Base-by-base conservation (phyloP, 768 basidiomycete species). In the Daedaleopsis nitida region DNA sequence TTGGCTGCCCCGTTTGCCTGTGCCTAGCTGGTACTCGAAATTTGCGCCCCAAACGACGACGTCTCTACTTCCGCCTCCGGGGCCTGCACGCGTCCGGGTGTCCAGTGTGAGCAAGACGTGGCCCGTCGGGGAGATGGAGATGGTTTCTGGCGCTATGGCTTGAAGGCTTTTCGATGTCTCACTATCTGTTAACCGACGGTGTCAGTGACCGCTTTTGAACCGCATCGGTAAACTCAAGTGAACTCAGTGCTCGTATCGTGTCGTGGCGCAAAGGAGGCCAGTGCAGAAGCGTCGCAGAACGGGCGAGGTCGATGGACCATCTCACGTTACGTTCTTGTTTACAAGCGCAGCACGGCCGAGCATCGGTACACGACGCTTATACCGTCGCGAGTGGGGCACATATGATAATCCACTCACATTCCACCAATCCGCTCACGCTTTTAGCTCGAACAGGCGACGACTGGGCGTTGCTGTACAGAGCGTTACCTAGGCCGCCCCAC, bases 351-450 rank as follows among this genome's bases (percentile, higher is more conserved):
- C 27, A 32, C 27, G 27, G 27, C 27, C 27, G 27, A 32, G 27
- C 27, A 32, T 32, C 27, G 27, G 27, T 32, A 32, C 27, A 32
- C 27, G 27, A 32, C 27, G 27, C 27, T 32, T 32, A 32, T 32
- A 32, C 27, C 37, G 51, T 47, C 19, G 21, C 12, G 44, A 35
- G 16, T 17, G 17, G 19, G 35, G 27, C 23, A 27, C 34, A 23
- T 17, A 43, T 17, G 32, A 34, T n/a, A 21, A 37, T 19, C 23
- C 2, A 53, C 90, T 77, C 69, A 93, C 92, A 96, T 81, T 96
- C 93, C n/a, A 82, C 75, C 24, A 96, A 76, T 12, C 92, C 92
- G 68, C 92, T 94, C 59, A 96, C 80, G 47, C 84, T 86, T 74
- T 87, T 94, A 2, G 89, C 88, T 58, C 86, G 86, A 0, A 84